phyloP scores from a whole-genome alignment of 2,329 filamentous ascomycete genomes.

The Clonostachys sp. region DNA sequence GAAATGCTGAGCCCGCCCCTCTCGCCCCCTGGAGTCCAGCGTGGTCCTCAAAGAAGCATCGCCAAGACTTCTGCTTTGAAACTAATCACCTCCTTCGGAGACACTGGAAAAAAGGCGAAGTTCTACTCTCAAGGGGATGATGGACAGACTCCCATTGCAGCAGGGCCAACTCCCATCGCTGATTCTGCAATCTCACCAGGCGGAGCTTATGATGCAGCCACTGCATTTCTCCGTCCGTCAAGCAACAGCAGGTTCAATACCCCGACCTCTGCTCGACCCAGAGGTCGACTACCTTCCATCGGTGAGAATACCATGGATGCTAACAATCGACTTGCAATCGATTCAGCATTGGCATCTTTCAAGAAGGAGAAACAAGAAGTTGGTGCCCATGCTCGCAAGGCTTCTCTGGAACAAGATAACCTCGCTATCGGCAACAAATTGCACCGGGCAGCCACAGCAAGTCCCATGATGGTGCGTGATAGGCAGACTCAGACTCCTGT shows the following conservation, averaged over 20 bases:
- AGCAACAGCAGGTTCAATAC: conserved; percentile 67
- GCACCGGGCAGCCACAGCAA: conserved; percentile 62
- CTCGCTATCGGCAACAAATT: conserved; percentile 40
- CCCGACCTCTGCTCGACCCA: conserved; percentile 61
- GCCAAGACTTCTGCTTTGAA: conserved; percentile 82
- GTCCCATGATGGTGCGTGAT: conserved; percentile 59
- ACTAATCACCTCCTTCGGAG: conserved; percentile 84
- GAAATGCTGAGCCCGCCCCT: conserved; percentile 65
- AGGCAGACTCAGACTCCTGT: conserved; percentile 23
- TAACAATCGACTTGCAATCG: conserved; percentile 12
- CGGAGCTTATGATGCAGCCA: conserved; percentile 55
- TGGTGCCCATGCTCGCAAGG: conserved; percentile 22
- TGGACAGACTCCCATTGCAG: conserved; percentile 70
- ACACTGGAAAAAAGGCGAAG: conserved; percentile 55
- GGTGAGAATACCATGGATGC: conserved; percentile 48
- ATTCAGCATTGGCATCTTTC: conserved; percentile 11
- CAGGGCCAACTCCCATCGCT: conserved; percentile 83
- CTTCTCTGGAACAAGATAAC: conserved; percentile 35
- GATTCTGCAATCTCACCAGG: conserved; percentile 65
- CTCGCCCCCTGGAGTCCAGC: conserved; percentile 65
- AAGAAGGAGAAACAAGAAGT: conserved; percentile 7
- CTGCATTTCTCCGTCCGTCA: conserved; percentile 63
- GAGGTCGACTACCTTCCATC: conserved; percentile 71
- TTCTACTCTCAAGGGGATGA: conserved; percentile 55
- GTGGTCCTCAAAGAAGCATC: conserved; percentile 56